Base-by-base conservation (phyloP, 768 basidiomycete genomes). In the Holtermanniella nyarrowii region DNA sequence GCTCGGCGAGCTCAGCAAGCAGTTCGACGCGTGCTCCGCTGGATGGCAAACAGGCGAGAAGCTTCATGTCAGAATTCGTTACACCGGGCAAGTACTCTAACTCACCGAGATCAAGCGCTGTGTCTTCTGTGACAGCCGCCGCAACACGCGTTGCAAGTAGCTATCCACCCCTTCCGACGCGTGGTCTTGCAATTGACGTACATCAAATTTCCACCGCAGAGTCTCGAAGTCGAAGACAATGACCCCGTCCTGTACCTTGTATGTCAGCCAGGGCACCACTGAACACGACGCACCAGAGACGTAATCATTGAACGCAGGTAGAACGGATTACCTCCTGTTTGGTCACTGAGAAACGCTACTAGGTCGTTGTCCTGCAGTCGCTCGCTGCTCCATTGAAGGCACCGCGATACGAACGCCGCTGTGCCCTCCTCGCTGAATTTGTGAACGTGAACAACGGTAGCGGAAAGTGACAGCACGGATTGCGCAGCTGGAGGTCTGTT, bases 321-420 rank as follows among this genome's bases (percentile, higher is more conserved):
- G 12, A 67, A 45, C 2, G 59, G 60, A 44, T 39, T 53, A 21
- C 64, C 65, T 26, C 43, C 41, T 1, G 65, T 63, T 23, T 63
- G 54, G 4, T 54, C 53, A 42, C 49, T 51, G 0, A 66, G 44
- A 18, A 63, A 57, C 16, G 42, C 26, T 0, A 42, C 52, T 26
- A 66, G 44, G 5, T 46, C 51, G 5, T n/a, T 43, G 31, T 21
- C 12, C 22, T 2, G 11, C 18, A 24, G 16, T 37, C 25, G 2
- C 50, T 48, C 10, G 58, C 14, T 7, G 22, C 12, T 14, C 37
- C 27, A 16, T 42, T 25, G 42, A 21, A 60, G 55, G 21, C 53
- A 58, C 7, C 31, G 41, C n/a, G 49, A 16, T 25, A 55, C 46
- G 23, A 55, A 59, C 5, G 20, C 44, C 7, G 16, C 12, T 1